Conservation (phyloP, 1,284 basidiomycete species). For the Laetiporus sulphureus region DNA sequence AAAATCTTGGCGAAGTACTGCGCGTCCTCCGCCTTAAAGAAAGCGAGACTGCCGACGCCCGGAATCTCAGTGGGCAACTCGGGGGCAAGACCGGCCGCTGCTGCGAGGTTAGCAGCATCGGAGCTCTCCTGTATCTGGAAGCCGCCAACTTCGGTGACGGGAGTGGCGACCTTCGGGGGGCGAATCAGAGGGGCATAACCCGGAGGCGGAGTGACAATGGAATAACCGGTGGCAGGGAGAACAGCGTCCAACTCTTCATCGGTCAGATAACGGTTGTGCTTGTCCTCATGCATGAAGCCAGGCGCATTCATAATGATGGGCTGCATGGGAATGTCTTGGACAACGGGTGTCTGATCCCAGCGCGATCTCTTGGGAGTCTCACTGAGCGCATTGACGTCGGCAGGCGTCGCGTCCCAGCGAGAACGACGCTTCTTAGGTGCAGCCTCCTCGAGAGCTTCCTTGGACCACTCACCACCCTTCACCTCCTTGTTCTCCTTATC, state of each 20-base stretch:
- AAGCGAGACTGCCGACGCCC: conserved; percentile 93
- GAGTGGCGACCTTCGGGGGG: conserved; percentile 73
- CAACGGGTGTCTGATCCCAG: conserved; percentile 88
- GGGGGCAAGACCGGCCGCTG: conserved; percentile 87
- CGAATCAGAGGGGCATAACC: conserved; percentile 86
- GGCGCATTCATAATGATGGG: conserved; percentile 84
- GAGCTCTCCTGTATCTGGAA: conserved; percentile 97
- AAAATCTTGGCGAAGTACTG: conserved; percentile 97
- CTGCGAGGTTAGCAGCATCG: conserved; percentile 79
- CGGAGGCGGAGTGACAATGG: conserved; percentile 88
- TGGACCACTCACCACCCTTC: conserved; percentile 59
- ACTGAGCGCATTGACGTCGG: conserved; percentile 43
- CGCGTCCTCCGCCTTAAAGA: conserved; percentile 98
- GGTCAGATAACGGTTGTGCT: conserved; percentile 89
- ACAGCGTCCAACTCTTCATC: conserved; percentile 95
- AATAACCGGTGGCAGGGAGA: conserved; percentile 84
- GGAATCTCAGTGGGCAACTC: conserved; percentile 98
- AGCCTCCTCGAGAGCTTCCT: conserved; percentile 63
- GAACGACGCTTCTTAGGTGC: conserved; percentile 88
- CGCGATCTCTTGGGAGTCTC: conserved; percentile 81
- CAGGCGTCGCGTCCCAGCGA: conserved; percentile 89
- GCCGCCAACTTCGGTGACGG: conserved; percentile 70
- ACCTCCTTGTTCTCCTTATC: conserved; percentile 56
- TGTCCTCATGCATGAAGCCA: conserved; percentile 81
- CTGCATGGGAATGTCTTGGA: conserved; percentile 56